phyloP scores from a whole-genome alignment of 805 yeast species.

The Spathaspora girioi region DNA sequence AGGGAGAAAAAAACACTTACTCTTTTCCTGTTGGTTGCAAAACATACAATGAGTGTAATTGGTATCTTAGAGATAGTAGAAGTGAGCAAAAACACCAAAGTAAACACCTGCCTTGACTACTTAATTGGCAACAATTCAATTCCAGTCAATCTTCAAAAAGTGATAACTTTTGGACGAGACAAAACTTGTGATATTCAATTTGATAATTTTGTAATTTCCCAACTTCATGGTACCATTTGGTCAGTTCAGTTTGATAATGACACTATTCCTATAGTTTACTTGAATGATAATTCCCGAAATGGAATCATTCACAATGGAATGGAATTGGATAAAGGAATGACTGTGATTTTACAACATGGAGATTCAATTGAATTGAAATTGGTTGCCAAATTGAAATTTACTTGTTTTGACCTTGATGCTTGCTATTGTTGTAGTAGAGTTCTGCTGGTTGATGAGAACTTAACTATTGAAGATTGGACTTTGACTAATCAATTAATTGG shows the following conservation, averaged over 20 bases:
- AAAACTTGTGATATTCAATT: constrained; percentile 26
- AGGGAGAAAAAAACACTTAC: not conserved
- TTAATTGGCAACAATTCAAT: not conserved
- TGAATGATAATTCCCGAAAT: constrained; percentile 50
- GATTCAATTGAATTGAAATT: constrained; percentile 38
- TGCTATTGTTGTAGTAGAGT: not conserved
- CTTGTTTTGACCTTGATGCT: not conserved
- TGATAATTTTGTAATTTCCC: constrained; percentile 38
- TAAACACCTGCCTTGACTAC: not conserved
- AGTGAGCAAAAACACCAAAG: not conserved
- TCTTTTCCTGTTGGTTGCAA: not conserved
- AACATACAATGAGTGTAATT: not conserved
- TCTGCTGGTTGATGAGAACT: no score
- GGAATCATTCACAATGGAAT: constrained; percentile 46
- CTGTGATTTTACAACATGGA: constrained; percentile 29
- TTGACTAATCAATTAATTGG: constrained; percentile 44
- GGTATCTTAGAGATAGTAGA: not conserved
- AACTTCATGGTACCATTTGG: constrained; percentile 48
- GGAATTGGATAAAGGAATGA: constrained; percentile 23
- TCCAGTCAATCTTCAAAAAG: constrained; percentile 23
- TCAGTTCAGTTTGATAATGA: constrained; percentile 46
- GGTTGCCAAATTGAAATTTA: constrained; percentile 4
- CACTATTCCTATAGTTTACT: constrained; percentile 44
- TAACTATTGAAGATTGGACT: constrained; percentile 31
- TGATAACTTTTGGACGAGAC: constrained; percentile 44